Evolutionary conservation across 2,329 filamentous ascomycete species (phyloP), one percentile per base, ranked within the genome.

Genomic region (Aureobasidium pullulans): DNA sequence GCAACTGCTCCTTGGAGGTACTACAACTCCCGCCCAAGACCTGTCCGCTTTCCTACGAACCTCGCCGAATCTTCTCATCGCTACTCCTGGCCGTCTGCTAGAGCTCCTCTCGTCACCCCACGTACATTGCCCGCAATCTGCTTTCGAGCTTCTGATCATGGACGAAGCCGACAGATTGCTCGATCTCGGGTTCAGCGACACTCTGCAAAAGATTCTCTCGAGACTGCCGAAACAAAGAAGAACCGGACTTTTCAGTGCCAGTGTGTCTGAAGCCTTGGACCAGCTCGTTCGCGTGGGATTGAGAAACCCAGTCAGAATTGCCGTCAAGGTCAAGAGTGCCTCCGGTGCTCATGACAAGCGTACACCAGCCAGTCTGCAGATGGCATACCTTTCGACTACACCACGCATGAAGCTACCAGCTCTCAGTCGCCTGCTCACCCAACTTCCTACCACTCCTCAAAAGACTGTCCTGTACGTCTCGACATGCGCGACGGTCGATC

Each of bases 101-200:
- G 92, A 96, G 69, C 82, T 99, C 0, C 79, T 99, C 4, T 85
- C 87, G 0, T 96, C 90, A 1, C 88, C 86, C 1, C 88, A 96
- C 68, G 91, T 96, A 13, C 89, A 95, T 71, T 92, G 89, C 66
- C 86, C 90, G 0, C 88, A 93, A 62, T 91, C 89, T 1, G 89
- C 89, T 0, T 97, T 99, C 65, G 93, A 99, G 71, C 84, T 90
- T 52, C 82, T 99, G 10, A 89, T 99, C 3, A 81, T 99, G 37
- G 94, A 99, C 69, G 94, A 99, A 76, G 94, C 93, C 52, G 94
- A 99, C 73, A 83, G 94, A 61, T 77, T 99, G 29, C 79, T 99
- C 10, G 94, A 99, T 73, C 81, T 97, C 23, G 94, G 95, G 6
- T 97, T 99, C 75, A 94, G 95, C 72, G 86, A 89, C 59, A 91